Evolutionary conservation across 176 grass and related monocot genomes (phyloP).

Genomic region (Oryza rufipogon): DNA sequence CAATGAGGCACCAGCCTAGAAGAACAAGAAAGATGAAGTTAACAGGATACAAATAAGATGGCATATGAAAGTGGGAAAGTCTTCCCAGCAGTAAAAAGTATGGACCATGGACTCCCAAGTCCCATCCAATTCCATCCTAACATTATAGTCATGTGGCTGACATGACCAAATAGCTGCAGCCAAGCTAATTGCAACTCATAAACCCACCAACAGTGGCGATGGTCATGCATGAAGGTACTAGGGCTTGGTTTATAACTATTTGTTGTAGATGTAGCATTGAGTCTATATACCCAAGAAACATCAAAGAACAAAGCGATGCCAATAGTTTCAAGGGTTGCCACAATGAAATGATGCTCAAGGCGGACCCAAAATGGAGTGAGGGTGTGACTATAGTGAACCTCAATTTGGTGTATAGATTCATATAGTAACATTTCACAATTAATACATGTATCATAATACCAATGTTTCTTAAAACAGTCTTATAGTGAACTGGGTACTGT

Average conservation of each 20-base stretch:
- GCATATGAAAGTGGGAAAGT: background rate
- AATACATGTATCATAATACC: background rate
- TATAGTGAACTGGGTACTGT: background rate
- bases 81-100: background rate
- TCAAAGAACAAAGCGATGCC: background rate
- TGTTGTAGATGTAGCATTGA: background rate
- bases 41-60: constrained; percentile 11
- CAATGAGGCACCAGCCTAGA: constrained; percentile 56
- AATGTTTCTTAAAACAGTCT: background rate
- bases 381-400: background rate
- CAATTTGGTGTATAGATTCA: too few species aligned
- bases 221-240: background rate
- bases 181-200: background rate
- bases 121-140: background rate
- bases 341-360: background rate
- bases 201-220: background rate
- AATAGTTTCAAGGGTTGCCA: background rate
- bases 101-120: background rate
- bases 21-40: constrained; percentile 31
- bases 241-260: background rate
- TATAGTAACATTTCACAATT: too few species aligned
- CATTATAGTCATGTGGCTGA: background rate
- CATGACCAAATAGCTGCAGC: background rate
- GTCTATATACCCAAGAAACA: background rate
- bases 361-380: background rate